These are phyloP conservation scores for Wallemia ichthyophaga DNA, from an alignment of 1,284 basidiomycete genomes.

Conservation along the genomic window DNA sequence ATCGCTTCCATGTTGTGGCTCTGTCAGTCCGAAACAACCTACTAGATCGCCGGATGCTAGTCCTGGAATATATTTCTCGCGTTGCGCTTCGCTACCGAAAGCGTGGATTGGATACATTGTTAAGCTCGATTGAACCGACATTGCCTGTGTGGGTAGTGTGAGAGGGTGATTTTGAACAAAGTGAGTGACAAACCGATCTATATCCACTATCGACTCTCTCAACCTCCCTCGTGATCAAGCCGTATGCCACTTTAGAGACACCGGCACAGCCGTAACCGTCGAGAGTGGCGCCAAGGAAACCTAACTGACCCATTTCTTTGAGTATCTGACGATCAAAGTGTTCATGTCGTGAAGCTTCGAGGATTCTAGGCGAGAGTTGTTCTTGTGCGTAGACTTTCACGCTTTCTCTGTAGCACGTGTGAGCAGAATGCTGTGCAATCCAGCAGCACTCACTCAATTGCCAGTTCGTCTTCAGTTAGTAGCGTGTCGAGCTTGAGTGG, in stretches of 20 bases:
- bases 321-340: slow-evolving; percentile 51
- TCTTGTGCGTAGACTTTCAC: slow-evolving; percentile 63
- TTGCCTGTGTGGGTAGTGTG: too few relatives aligned
- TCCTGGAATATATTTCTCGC: slow-evolving; percentile 61
- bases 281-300: slow-evolving; percentile 71
- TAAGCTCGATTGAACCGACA: slow-evolving; percentile 80
- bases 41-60: slow-evolving; percentile 44
- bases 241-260: slow-evolving; percentile 69
- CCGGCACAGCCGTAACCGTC: slow-evolving; percentile 83
- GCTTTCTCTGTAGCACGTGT: slow-evolving; percentile 28
- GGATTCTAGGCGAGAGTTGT: slow-evolving; percentile 47
- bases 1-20: slow-evolving; percentile 88
- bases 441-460: slow-evolving; percentile 33
- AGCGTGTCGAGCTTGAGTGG: slow-evolving; percentile 42
- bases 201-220: slow-evolving; percentile 30
- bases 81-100: slow-evolving; percentile 68
- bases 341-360: slow-evolving; percentile 66
- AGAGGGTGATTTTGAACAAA: too few relatives aligned
- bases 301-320: slow-evolving; percentile 72
- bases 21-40: slow-evolving; percentile 84
- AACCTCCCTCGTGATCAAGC: slow-evolving; percentile 71
- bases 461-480: slow-evolving; percentile 65
- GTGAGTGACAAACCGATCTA: too few relatives aligned
- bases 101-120: slow-evolving; percentile 96
- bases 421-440: slow-evolving; percentile 2